Base-by-base conservation (phyloP, 176 grass and related monocot species). In the Avena sativa region DNA sequence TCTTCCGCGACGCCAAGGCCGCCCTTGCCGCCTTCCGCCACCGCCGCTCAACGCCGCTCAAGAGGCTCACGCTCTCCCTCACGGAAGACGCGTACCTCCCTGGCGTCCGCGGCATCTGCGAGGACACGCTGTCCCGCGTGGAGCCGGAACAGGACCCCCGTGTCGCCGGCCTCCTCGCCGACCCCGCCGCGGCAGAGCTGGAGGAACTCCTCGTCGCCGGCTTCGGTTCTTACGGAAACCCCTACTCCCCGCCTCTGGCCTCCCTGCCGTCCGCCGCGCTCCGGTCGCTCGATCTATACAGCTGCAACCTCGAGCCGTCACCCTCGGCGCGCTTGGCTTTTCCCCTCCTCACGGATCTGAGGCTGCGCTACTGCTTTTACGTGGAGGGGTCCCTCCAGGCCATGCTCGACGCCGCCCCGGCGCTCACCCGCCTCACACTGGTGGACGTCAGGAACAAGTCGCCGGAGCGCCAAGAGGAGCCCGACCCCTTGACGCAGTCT, bases 261-360 rank as follows among this genome's bases (percentile, higher is more conserved):
- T 65, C 62, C 62, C 62, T 65, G 62, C 62, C 62, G 25, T 65
- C 25, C 62, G 62, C 62, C 32, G 65, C 65, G 6, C 65, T 69
- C 65, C 14, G 65, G 6, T 30, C 17, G 30, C 26, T 69, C 12
- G 65, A 69, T 14, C 65, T 69, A 30, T 4, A 16, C 65, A 8
- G 1, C 65, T 38, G 30, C 15, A 12, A 69, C 32, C 28, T 69
- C 65, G 6, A 38, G 28, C 28, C 28, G 25, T 7, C 12, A 28
- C 11, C 28, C 3, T 25, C 59, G n/a, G 10, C 9, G 1, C 6
- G 32, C 7, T 7, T 30, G 26, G 34, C 15, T 19, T 43, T 70
- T 15, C 34, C 67, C 7, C 36, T 2, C 67, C 34, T 43, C 34
- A 10, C 34, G 6, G 67, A 70, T 19, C 67, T 70, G 30, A 8